These are phyloP conservation scores for Gremmenia infestans DNA, from an alignment of 2,329 filamentous ascomycete species.

Conservation along the genomic window DNA sequence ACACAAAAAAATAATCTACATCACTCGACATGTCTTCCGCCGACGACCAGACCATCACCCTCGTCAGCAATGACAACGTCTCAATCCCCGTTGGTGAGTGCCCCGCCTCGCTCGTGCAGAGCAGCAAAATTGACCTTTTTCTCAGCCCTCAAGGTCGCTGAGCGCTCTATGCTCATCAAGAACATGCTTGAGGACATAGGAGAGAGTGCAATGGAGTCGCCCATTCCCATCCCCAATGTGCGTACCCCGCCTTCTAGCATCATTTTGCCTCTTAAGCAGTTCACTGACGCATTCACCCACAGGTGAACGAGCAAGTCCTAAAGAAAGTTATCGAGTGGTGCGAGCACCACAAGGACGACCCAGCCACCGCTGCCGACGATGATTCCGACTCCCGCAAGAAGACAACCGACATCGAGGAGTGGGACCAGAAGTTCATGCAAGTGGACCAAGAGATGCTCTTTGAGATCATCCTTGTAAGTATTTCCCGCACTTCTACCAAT, in stretches of 20 bases:
- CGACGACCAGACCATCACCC: slow-evolving; percentile 33
- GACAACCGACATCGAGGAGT: slow-evolving; percentile 98
- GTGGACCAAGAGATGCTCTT: slow-evolving; percentile 99
- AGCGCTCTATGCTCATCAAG: slow-evolving; percentile 94
- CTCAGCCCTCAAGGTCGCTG: slow-evolving; percentile 74
- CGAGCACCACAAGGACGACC: slow-evolving; percentile 87
- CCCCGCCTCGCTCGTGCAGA: slow-evolving; percentile 12
- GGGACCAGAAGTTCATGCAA: slow-evolving; percentile 99
- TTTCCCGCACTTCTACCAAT: background rate
- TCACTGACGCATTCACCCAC: slow-evolving; percentile 12
- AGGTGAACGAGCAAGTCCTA: slow-evolving; percentile 90
- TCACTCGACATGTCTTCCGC: slow-evolving; percentile 32
- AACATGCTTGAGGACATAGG: slow-evolving; percentile 96
- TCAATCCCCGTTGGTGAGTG: slow-evolving; percentile 45
- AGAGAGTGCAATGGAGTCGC: slow-evolving; percentile 46
- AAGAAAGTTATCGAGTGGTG: slow-evolving; percentile 99
- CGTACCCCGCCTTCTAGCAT: slow-evolving; percentile 23
- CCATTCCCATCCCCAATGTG: slow-evolving; percentile 80
- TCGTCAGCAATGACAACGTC: slow-evolving; percentile 46
- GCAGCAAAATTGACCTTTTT: slow-evolving; percentile 9
- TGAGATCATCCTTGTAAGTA: slow-evolving; percentile 88
- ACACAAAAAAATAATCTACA: background rate
- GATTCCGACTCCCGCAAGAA: slow-evolving; percentile 94
- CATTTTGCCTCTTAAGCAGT: slow-evolving; percentile 4
- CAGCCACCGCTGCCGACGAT: slow-evolving; percentile 75